Evolutionary conservation across 768 basidiomycete species (phyloP).

Genomic region (Naganishia randhawae): DNA sequence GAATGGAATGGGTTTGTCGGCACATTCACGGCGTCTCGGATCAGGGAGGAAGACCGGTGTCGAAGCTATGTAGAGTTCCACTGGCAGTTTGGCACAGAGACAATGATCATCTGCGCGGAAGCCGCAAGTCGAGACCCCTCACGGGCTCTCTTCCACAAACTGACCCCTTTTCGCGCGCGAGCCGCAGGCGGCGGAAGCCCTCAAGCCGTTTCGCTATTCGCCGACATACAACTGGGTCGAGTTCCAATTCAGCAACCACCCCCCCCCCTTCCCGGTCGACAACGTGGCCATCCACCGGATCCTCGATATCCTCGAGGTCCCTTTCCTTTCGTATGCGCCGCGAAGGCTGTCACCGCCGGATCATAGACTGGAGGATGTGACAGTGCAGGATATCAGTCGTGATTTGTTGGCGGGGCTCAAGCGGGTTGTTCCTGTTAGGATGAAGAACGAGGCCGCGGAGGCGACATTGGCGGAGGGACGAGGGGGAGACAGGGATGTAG

Average conservation of each 20-base stretch:
- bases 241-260: background rate
- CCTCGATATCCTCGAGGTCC: background rate
- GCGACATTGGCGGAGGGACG: background rate
- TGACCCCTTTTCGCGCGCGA: no score
- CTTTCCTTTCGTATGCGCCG: background rate
- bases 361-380: background rate
- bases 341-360: background rate
- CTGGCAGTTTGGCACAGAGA: background rate
- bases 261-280: background rate
- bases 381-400: background rate
- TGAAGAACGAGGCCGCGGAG: background rate
- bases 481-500: background rate
- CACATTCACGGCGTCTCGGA: background rate
- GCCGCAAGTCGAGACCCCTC: background rate
- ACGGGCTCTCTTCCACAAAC: background rate
- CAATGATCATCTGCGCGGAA: slow-evolving; percentile 1
- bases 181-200: background rate
- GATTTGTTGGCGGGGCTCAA: slow-evolving; percentile 2
- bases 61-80: background rate
- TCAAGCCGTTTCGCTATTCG: background rate
- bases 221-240: background rate
- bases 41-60: background rate
- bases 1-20: slow-evolving; percentile 2
- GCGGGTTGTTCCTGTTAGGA: background rate
- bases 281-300: background rate